Evolutionary conservation across 2,329 filamentous ascomycete genomes (phyloP), one percentile per base, ranked within the genome.

Genomic region (Colletotrichum navitas): DNA sequence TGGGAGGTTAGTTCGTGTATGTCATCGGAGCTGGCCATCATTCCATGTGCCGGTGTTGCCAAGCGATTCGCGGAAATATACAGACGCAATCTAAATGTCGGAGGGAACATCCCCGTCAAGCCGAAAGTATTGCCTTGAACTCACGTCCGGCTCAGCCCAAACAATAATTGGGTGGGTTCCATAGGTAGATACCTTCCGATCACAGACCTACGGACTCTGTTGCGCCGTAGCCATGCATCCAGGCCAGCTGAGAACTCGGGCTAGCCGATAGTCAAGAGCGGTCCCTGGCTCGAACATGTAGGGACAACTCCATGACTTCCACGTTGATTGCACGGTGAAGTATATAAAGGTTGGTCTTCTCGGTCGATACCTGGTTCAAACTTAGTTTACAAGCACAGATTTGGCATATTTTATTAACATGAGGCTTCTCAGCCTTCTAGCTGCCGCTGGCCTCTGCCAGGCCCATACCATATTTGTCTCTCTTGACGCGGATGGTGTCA

Each of bases 391-490:
- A 39, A 43, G 24, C n/a, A 11, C 18, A 10, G 10, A 10, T 29
- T 21, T 21, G 51, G 8, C 3, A 62, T 2, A 12, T 7, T 18
- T 6, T 26, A 2, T 61, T 36, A 74, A 75, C 55, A 73, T 80
- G 63, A 74, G 76, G 65, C 49, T 72, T 62, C 52, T 77, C 63
- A 74, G 73, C 63, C 12, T 79, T 32, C 76, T 78, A n/a, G 74
- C 76, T 66, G 73, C 77, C 45, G 71, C 76, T 66, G 74, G 77
- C 16, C 64, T 76, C 36, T 77, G 72, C 41, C 73, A 79, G 2
- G 82, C 80, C 3, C 83, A 85, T 75, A 85, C 83, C 59, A 85
- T 85, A 75, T 85, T 85, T 64, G 81, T 81, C 39, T 81, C 83
- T 59, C 80, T 85, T 47, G 80, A 84, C 51, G 83, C 85, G 47